These are phyloP conservation scores for Penicillium canescens DNA, from an alignment of 495 filamentous ascomycete genomes.

Conservation along the genomic window DNA sequence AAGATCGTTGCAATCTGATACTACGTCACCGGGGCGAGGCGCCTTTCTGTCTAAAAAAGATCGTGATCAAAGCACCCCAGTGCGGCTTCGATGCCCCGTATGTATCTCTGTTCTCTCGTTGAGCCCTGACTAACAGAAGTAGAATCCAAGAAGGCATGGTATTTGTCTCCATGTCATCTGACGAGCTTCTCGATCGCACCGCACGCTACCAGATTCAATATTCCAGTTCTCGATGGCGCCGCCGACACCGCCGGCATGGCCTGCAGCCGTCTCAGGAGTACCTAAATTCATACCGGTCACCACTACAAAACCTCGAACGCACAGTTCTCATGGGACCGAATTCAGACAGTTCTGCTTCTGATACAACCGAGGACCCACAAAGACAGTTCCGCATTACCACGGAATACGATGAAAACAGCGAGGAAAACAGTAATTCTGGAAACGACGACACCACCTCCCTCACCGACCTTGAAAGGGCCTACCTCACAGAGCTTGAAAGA, in stretches of 20 bases:
- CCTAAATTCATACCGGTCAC: constrained; percentile 35
- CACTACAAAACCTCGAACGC: constrained; percentile 34
- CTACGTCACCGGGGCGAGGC: constrained; percentile 75
- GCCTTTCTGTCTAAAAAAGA: constrained; percentile 76
- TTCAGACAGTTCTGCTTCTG: constrained; percentile 18
- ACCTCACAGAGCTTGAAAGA: constrained; percentile 24
- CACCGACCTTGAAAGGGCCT: constrained; percentile 27
- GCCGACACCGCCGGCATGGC: constrained; percentile 27
- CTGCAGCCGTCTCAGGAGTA: constrained; percentile 46
- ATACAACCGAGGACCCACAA: constrained; percentile 23
- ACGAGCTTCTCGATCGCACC: constrained; percentile 73
- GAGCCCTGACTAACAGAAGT: constrained; percentile 22
- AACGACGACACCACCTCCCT: constrained; percentile 25
- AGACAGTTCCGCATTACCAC: constrained; percentile 51
- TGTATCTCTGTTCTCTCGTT: constrained; percentile 35
- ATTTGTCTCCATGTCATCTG: constrained; percentile 80
- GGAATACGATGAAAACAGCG: constrained; percentile 48
- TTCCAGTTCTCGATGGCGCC: constrained; percentile 27
- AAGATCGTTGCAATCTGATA: constrained; percentile 79
- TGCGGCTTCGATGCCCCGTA: constrained; percentile 83
- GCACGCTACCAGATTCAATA: constrained; percentile 77
- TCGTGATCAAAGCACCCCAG: constrained; percentile 85
- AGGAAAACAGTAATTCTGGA: constrained; percentile 33
- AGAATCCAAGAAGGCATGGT: constrained; percentile 94
- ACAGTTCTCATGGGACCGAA: constrained; percentile 25